Evolutionary conservation across 2,329 filamentous ascomycete genomes (phyloP).

Genomic region (Penicillium expansum): DNA sequence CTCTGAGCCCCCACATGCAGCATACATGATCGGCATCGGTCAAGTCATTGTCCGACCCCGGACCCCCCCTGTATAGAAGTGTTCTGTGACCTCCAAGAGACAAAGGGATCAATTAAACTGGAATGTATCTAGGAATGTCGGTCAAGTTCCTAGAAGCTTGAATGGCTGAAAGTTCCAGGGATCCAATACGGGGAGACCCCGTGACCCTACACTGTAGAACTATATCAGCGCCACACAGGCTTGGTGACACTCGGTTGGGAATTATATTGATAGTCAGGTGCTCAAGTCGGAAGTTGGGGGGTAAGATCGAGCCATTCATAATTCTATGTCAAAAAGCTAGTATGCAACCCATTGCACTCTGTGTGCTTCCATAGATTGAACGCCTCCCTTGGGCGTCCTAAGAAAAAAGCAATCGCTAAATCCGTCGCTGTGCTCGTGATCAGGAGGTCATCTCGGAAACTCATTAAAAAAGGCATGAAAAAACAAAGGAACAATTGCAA

Average conservation of each 20-base stretch:
- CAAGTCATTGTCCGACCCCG: neutral
- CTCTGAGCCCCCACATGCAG: neutral
- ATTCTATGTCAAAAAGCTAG: slow-evolving; percentile 1
- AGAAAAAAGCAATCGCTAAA: slow-evolving; percentile 19
- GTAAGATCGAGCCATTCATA: neutral
- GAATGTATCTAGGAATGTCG: neutral
- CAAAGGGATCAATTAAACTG: neutral
- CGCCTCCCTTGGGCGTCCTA: neutral
- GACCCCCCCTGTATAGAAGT: neutral
- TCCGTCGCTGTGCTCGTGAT: slow-evolving; percentile 19
- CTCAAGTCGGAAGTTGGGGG: neutral
- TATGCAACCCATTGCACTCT: neutral
- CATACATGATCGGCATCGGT: neutral
- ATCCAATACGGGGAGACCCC: neutral
- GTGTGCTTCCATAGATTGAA: neutral
- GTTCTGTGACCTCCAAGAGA: neutral
- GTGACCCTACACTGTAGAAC: neutral
- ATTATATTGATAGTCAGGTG: slow-evolving; percentile 3
- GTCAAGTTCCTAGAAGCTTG: neutral
- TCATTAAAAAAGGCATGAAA: slow-evolving; percentile 4
- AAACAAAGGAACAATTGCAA: neutral
- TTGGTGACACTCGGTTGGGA: neutral
- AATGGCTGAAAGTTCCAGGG: neutral
- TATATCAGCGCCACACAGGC: slow-evolving; percentile 3
- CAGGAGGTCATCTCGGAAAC: slow-evolving; percentile 8